These are phyloP conservation scores for Artemisia annua DNA, from an alignment of 129 eudicot species.

Conservation along the genomic window DNA sequence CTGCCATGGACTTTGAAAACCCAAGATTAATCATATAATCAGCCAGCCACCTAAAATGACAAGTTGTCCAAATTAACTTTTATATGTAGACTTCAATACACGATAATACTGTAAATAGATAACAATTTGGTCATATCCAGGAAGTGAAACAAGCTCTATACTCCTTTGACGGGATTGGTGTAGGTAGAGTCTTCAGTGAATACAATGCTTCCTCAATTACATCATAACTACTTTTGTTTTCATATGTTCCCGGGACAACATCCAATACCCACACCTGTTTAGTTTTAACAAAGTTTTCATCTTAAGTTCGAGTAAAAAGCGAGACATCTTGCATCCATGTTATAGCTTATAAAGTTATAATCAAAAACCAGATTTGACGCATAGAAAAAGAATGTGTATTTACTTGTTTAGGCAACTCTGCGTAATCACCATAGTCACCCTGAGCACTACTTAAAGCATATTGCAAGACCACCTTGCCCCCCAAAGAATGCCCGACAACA, in stretches of 20 bases:
- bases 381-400: not conserved
- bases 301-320: not conserved
- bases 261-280: constrained; percentile 85
- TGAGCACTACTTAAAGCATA: constrained; percentile 67
- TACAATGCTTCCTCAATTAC: constrained; percentile 66
- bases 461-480: constrained; percentile 80
- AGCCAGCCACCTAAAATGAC: constrained; percentile 63
- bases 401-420: constrained; percentile 70
- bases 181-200: constrained; percentile 64
- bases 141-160: constrained; percentile 21
- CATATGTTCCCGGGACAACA: constrained; percentile 58
- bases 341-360: too few species aligned
- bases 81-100: not conserved
- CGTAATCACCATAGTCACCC: constrained; percentile 61
- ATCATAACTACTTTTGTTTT: constrained; percentile 42
- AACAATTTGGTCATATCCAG: not conserved
- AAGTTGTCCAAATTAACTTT: not conserved
- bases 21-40: constrained; percentile 75
- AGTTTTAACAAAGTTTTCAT: constrained; percentile 8
- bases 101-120: too few species aligned
- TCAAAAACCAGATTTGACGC: not conserved
- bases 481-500: constrained; percentile 82
- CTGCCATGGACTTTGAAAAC: constrained; percentile 60
- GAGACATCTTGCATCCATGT: not conserved
- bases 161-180: constrained; percentile 68